Evolutionary conservation across 164 flowering plant species (phyloP), one percentile per base, ranked within the genome.

Genomic region (Houttuynia cordata): DNA sequence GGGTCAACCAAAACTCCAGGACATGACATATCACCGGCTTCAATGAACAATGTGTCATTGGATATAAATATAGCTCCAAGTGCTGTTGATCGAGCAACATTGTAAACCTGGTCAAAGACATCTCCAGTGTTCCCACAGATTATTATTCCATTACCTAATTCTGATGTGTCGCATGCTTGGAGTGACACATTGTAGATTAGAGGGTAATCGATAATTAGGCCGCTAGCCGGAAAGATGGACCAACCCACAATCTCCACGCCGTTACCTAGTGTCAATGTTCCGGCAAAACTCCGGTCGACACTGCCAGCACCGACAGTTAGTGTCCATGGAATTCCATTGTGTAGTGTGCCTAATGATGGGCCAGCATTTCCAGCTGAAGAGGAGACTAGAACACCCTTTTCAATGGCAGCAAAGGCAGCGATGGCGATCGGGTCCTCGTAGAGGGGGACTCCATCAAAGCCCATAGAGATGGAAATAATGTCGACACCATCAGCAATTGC

Each of bases 401-500:
- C 83, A 74, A 80, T 78, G 2, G 87, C 87, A 1, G 77, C 78
- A 62, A 76, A 81, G 0, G 84, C 69, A 3, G 77, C 87, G 18
- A 83, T 77, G 17, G 84, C 81, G 1, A 81, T 67, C 0, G 83
- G 78, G 55, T 83, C 79, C 51, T 74, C 62, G 57, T 76, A 80
- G 37, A 80, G 22, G 0, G 78, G 78, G 14, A 24, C 54, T 0
- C 37, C 20, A 13, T 62, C 66, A 23, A 71, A 73, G 10, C 88
- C 85, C 71, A 83, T n/a, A 0, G 88, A 83, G 7, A 84, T 68
- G 0, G 88, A 87, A 0, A 84, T 71, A 4, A 87, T 76, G 51
- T 87, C 90, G 8, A 87, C 90, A 0, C 88, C 94, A 59, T 87
- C 88, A 0, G 71, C 73, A 3, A 84, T 60, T 0, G 90, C 94